These are phyloP conservation scores for Cryphonectria carpinicola DNA, from an alignment of 2,329 filamentous ascomycete species.

Conservation along the genomic window DNA sequence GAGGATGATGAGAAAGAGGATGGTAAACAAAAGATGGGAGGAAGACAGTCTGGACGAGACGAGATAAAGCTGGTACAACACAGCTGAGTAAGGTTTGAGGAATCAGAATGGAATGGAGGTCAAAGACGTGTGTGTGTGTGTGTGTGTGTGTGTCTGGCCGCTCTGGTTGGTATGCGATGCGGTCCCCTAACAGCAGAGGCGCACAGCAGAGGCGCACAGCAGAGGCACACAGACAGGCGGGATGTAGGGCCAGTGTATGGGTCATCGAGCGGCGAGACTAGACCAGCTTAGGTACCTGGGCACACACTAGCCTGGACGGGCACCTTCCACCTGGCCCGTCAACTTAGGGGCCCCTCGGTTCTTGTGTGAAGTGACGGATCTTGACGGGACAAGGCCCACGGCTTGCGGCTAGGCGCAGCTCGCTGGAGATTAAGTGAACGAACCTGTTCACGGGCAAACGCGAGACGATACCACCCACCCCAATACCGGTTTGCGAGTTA, in stretches of 20 bases:
- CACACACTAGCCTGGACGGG: slow-evolving; percentile 4
- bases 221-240: background rate
- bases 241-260: slow-evolving; percentile 11
- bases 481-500: background rate
- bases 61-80: background rate
- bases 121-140: background rate
- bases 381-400: slow-evolving; percentile 9
- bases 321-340: slow-evolving; percentile 5
- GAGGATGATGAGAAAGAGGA: background rate
- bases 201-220: background rate
- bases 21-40: background rate
- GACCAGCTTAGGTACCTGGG: background rate
- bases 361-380: slow-evolving; percentile 6
- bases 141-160: background rate
- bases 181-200: background rate
- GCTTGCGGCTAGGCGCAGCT: slow-evolving; percentile 14
- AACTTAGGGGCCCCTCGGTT: background rate
- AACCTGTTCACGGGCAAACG: background rate
- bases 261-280: slow-evolving; percentile 11
- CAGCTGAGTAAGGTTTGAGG: background rate
- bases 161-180: background rate
- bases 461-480: slow-evolving; percentile 7
- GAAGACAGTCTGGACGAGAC: background rate
- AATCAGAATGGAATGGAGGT: background rate
- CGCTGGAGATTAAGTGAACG: slow-evolving; percentile 5